Base-by-base conservation (phyloP, 2,329 filamentous ascomycete species). In the Pseudogymnoascus sp. region DNA sequence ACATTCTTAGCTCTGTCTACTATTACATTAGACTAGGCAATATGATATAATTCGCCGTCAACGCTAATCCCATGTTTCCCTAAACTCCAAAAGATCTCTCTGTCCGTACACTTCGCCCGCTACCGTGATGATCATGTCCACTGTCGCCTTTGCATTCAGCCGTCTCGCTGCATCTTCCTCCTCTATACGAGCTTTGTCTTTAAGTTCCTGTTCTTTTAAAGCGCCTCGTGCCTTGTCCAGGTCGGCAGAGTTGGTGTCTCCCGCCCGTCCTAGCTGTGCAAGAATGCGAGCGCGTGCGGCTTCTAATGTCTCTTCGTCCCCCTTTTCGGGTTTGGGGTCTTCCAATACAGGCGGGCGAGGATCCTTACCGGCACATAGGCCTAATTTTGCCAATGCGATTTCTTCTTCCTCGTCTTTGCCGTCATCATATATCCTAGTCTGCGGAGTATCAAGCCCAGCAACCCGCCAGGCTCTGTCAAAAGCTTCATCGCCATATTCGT, bases 91-190 rank as follows among this genome's bases (percentile, higher is more conserved):
- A 64, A 97, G 75, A 73, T 97, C 93, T 65, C 87, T 81, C 75
- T 97, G 93, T 1, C 93, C 91, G 74, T 92, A 97, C 66, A 89
- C 85, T 74, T 96, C 91, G 68, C 91, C 92, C 57, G 89, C 87
- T 36, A 97, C 81, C 0, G 90, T 94, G 66, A 97, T 78, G 60
- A 97, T 90, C 90, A 96, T 96, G 74, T 95, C 92, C 35, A 97
- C 78, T 39, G 91, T 91, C n/a, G 85, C 87, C 28, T 58, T 58
- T 82, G 79, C 76, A 79, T 79, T 58, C 53, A 75, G 73, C 62
- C 72, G n/a, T 33, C 47, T 53, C n/a, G 47, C 47, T 18, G 47
- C 25, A 20, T 53, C 47, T 33, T 53, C 47, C 2, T 53, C 47
- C 1, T 53, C 47, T 53, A 18, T n/a, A 33, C 47, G 28, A 33